Percentiles rank a stretch among this genome's conserved stretches.
These are phyloP conservation scores for Sechiopsis laciniata DNA, from an alignment of 306 rosid genomes.

Conservation along the genomic window DNA sequence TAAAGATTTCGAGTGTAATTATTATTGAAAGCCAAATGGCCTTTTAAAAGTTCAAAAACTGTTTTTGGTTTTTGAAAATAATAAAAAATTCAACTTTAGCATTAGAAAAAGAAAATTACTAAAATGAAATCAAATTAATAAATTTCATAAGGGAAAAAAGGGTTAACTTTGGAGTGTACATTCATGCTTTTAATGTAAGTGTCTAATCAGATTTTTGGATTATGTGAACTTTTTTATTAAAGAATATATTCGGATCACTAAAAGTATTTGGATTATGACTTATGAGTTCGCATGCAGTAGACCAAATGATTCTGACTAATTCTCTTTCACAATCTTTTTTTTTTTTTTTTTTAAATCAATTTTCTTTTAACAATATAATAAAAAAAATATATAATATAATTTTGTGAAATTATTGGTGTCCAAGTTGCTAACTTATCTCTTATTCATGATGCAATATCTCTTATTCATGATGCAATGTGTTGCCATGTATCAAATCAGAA, in stretches of 20 bases:
- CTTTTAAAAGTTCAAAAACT: too few relatives aligned
- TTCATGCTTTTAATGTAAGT: conserved; percentile 6
- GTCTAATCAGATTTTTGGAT: conserved; percentile 12
- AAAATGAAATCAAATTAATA: not conserved
- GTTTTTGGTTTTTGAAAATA: not conserved
- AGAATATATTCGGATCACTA: not conserved
- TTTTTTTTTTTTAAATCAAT: not conserved
- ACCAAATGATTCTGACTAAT: conserved; percentile 8
- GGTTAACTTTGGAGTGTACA: not conserved
- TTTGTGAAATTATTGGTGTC: too few relatives aligned
- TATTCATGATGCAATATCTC: conserved; percentile 12
- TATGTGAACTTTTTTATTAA: not conserved
- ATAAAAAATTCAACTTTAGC: not conserved
- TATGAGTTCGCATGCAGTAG: conserved; percentile 16
- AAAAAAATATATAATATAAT: too few relatives aligned
- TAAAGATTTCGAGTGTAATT: not conserved
- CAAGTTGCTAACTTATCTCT: conserved; percentile 5
- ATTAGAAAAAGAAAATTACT: not conserved
- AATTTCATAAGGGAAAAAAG: not conserved
- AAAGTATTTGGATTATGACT: conserved; percentile 2
- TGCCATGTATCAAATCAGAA: conserved; percentile 12
- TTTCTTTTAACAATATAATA: too few relatives aligned
- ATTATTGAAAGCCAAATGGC: not conserved
- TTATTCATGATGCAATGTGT: conserved; percentile 13
- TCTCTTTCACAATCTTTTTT: not conserved